These are phyloP conservation scores for Oropetium thomaeum DNA, from an alignment of 176 grass and related monocot genomes.

Conservation along the genomic window DNA sequence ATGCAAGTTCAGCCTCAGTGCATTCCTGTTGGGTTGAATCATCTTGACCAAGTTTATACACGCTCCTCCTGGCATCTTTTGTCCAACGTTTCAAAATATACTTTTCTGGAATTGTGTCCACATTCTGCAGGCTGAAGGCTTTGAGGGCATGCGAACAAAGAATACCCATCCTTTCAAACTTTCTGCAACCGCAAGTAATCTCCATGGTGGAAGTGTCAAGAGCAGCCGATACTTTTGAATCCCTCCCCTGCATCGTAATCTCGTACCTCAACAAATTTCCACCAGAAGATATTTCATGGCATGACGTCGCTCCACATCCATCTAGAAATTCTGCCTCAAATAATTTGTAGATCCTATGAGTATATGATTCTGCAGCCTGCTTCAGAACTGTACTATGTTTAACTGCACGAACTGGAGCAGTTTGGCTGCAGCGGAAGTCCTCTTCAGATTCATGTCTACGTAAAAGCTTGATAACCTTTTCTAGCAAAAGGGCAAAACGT, in stretches of 20 bases:
- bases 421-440: constrained; percentile 80
- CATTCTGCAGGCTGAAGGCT: constrained; percentile 75
- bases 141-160: constrained; percentile 83
- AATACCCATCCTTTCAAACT: constrained; percentile 78
- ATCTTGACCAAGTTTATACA: constrained; percentile 64
- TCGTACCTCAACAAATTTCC: constrained; percentile 63
- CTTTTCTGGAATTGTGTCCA: constrained; percentile 71
- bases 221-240: constrained; percentile 62
- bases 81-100: constrained; percentile 86
- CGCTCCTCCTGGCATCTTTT: constrained; percentile 74
- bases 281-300: constrained; percentile 54
- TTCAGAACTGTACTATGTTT: constrained; percentile 82
- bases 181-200: constrained; percentile 64
- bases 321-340: constrained; percentile 83
- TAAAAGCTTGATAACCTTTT: constrained; percentile 63
- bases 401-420: constrained; percentile 74
- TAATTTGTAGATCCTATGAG: constrained; percentile 79
- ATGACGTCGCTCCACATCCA: constrained; percentile 75
- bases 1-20: constrained; percentile 71
- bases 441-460: constrained; percentile 76
- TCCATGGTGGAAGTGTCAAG: constrained; percentile 76
- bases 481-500: constrained; percentile 64
- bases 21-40: constrained; percentile 59
- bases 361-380: constrained; percentile 67
- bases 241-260: constrained; percentile 81